Evolutionary conservation across 208 protist genomes (phyloP).

Genomic region (Sergeia podlipaevii): DNA sequence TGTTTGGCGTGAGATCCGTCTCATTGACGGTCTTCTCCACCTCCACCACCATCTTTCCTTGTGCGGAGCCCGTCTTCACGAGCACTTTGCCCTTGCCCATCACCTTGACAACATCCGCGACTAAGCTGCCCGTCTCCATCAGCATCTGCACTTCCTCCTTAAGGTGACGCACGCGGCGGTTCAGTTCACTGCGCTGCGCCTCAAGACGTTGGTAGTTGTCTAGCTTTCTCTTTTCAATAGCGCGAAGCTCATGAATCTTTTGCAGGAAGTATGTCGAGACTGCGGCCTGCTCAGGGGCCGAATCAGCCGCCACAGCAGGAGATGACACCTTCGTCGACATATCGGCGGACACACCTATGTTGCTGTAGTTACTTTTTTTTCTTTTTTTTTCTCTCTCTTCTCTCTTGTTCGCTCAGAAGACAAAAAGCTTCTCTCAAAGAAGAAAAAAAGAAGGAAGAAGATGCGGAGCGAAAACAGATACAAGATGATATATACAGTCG

Average conservation of each 20-base stretch:
- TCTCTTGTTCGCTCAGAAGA: too few species aligned
- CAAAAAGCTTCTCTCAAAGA: too few species aligned
- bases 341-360: neutral
- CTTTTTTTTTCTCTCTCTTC: too few species aligned
- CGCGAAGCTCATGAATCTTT: conserved; percentile 88
- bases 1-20: conserved; percentile 91
- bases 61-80: conserved; percentile 92
- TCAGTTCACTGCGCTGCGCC: conserved; percentile 87
- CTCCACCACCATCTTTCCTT: conserved; percentile 99
- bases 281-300: conserved; percentile 22
- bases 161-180: conserved; percentile 95
- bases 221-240: conserved; percentile 76
- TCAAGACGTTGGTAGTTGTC: conserved; percentile 88
- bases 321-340: conserved; percentile 21
- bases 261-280: conserved; percentile 88
- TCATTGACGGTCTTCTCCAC: conserved; percentile 97
- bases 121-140: conserved; percentile 96
- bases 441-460: neutral
- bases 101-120: conserved; percentile 99
- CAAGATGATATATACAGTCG: neutral
- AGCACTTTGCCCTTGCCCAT: conserved; percentile 99
- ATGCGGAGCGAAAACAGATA: neutral
- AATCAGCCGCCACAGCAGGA: conserved; percentile 11
- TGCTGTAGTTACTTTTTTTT: too few species aligned
- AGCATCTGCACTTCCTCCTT: conserved; percentile 98